Base-by-base conservation (phyloP, 768 basidiomycete genomes). In the Calocybe indica region DNA sequence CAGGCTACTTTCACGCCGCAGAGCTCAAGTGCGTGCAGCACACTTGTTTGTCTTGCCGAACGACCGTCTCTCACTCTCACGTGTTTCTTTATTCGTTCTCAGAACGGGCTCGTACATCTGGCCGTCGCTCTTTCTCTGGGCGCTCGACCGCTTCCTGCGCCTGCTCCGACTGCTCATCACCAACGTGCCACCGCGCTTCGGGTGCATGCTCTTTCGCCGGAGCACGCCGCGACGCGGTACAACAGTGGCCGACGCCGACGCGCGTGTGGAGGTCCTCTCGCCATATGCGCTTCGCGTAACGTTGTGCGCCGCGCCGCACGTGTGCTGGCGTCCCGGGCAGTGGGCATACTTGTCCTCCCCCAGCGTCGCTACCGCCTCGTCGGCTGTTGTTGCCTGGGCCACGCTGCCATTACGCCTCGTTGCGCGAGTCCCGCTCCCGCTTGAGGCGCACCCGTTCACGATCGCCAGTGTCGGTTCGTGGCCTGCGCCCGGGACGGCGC, bases 361-460 rank as follows among this genome's bases (percentile, higher is more conserved):
- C 4, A 55, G 65, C 1, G 64, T 79, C 5, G 75, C 75, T 8
- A 43, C 45, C 0, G 22, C 22, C 22, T 22, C 22, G 22, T 22
- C 22, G 22, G 22, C 22, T 22, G 22, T 22, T 22, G 22, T 22
- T 22, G 22, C 22, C 22, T 57, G 69, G 28, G 22, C 22, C 22
- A 4, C 22, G 22, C 22, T 22, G 22, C 22, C 22, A 4, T 22
- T 22, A 22, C 22, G 22, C 22, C 22, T 22, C 22, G 22, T 22
- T 22, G 22, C 22, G 22, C 22, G 22, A 22, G 22, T 22, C 22
- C 22, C 22, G 22, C 22, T 22, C 22, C 22, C 22, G 22, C 22
- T 22, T 22, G 76, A 83, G 58, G 61, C 76, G 0, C 82, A 83
- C 50, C 82, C 82, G 1, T 83, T 84, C 61, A 80, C 82, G 0